These are phyloP conservation scores for Coelastrella sp. DNA, from an alignment of 139 green algal species.

Conservation along the genomic window DNA sequence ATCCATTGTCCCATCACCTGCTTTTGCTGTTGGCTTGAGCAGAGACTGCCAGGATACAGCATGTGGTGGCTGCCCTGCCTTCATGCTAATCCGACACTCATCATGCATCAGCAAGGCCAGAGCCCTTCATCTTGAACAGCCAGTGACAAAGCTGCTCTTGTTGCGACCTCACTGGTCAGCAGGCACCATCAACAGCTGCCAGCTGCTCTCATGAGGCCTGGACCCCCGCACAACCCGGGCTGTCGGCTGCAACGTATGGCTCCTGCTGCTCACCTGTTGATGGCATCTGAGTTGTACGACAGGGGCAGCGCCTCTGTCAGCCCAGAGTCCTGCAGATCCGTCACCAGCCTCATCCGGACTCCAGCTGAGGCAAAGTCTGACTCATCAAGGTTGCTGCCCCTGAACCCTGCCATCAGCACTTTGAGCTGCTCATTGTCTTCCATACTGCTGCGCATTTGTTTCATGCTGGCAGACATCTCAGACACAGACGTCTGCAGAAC, in stretches of 20 bases:
- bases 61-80: too few relatives aligned
- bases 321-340: slow-evolving; percentile 42
- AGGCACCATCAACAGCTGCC: too few relatives aligned
- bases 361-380: slow-evolving; percentile 84
- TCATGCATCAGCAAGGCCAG: too few relatives aligned
- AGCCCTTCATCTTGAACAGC: background rate
- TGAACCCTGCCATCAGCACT: slow-evolving; percentile 86
- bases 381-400: slow-evolving; percentile 88
- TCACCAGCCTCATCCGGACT: slow-evolving; percentile 82
- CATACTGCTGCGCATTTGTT: slow-evolving; percentile 62
- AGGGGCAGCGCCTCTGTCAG: slow-evolving; percentile 75
- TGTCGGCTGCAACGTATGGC: too few relatives aligned
- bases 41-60: too few relatives aligned
- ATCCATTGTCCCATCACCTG: background rate
- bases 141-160: background rate
- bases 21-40: too few relatives aligned
- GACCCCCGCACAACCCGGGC: too few relatives aligned
- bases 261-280: slow-evolving; percentile 58
- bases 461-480: slow-evolving; percentile 81
- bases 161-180: too few relatives aligned
- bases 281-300: slow-evolving; percentile 89
- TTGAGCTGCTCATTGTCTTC: slow-evolving; percentile 84
- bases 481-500: slow-evolving; percentile 29
- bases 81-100: too few relatives aligned
- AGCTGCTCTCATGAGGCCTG: too few relatives aligned